phyloP scores from a whole-genome alignment of 2,329 filamentous ascomycete species.

The Aspergillus eucalypticola region DNA sequence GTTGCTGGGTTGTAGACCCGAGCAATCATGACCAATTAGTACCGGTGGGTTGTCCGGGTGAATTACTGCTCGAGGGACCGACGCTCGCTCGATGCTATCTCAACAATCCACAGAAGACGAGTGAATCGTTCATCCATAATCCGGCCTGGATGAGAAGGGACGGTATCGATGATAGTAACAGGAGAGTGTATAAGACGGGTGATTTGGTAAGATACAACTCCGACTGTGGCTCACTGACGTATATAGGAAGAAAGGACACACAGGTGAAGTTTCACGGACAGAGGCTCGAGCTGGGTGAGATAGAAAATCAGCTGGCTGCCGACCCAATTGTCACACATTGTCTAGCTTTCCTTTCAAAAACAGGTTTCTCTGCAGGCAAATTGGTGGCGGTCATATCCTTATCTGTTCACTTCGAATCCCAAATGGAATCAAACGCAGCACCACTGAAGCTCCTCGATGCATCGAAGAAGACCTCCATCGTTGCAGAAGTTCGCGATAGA shows the following conservation, averaged over 20 bases:
- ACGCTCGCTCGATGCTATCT: conserved; percentile 65
- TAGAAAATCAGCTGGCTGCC: conserved; percentile 43
- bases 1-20: conserved; percentile 44
- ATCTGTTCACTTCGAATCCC: conserved; percentile 21
- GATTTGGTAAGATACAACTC: conserved; percentile 43
- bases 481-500: conserved; percentile 31
- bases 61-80: conserved; percentile 47
- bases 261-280: conserved; percentile 69
- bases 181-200: conserved; percentile 45
- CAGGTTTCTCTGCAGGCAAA: conserved; percentile 35
- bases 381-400: conserved; percentile 37
- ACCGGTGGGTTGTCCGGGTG: conserved; percentile 44
- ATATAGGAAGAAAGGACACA: conserved; percentile 64
- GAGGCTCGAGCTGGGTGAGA: conserved; percentile 61
- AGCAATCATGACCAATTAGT: conserved; percentile 42
- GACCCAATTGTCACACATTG: conserved; percentile 37
- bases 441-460: conserved; percentile 29
- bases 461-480: conserved; percentile 21
- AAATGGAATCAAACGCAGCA: conserved; percentile 19
- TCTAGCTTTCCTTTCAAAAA: conserved; percentile 38
- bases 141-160: conserved; percentile 55
- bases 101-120: conserved; percentile 59
- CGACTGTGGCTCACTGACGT: conserved; percentile 37
- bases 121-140: conserved; percentile 58
- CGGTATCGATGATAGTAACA: conserved; percentile 15